Percentiles rank a stretch among this genome's conserved stretches.
These are phyloP conservation scores for Aspergillus latus DNA, from an alignment of 2,329 filamentous ascomycete genomes.

Conservation along the genomic window DNA sequence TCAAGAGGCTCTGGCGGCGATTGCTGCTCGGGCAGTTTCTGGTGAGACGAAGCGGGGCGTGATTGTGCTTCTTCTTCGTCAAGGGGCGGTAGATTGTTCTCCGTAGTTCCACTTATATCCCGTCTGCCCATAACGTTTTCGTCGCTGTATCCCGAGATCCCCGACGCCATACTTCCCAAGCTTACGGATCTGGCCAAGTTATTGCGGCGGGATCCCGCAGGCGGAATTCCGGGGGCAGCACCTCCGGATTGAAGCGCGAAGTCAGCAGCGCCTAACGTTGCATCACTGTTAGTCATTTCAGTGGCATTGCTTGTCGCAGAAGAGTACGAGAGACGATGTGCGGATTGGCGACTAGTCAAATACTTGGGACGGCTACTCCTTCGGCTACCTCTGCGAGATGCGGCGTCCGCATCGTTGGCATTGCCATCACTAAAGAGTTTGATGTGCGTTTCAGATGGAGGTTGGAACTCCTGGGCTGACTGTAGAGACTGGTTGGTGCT, in stretches of 20 bases:
- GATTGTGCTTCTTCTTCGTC: conserved; percentile 56
- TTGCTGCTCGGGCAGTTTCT: conserved; percentile 24
- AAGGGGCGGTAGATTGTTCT: conserved; percentile 56
- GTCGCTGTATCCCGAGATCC: conserved; percentile 58
- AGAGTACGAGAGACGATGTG: conserved; percentile 59
- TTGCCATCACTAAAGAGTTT: conserved; percentile 30
- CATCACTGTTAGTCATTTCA: conserved; percentile 67
- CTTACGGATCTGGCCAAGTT: conserved; percentile 74
- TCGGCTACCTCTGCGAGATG: conserved; percentile 27
- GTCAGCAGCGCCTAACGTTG: conserved; percentile 71
- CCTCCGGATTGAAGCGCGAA: conserved; percentile 82
- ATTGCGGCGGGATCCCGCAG: conserved; percentile 33
- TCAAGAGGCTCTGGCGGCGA: conserved; percentile 35
- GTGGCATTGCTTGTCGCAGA: conserved; percentile 56
- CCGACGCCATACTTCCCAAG: conserved; percentile 85
- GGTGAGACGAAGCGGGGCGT: conserved; percentile 39
- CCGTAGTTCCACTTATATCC: conserved; percentile 41
- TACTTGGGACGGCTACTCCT: conserved; percentile 55
- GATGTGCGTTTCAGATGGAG: conserved; percentile 27
- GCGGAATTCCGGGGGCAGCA: conserved; percentile 55
- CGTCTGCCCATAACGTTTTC: conserved; percentile 47
- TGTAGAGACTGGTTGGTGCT: conserved; percentile 28
- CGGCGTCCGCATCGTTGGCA: conserved; percentile 24
- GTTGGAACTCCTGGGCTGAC: conserved; percentile 28
- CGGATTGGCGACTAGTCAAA: conserved; percentile 55